phyloP scores from a whole-genome alignment of 2,329 filamentous ascomycete species.

The Lomentospora prolificans region DNA sequence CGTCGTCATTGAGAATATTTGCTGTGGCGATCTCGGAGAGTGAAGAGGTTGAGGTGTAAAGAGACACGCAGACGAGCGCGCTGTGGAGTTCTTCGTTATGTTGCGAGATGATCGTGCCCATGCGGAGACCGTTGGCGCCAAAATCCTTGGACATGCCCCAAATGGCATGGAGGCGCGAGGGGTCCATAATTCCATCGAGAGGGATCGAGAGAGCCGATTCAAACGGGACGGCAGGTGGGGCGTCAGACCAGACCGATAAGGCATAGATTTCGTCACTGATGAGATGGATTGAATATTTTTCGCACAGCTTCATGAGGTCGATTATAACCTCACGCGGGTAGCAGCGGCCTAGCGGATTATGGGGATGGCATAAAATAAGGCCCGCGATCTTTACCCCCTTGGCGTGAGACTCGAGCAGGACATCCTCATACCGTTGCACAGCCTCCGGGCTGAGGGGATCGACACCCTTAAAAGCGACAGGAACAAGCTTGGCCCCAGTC shows the following conservation, averaged over 20 bases:
- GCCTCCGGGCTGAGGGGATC: constrained; percentile 32
- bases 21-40: constrained; percentile 30
- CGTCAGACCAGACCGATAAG: constrained; percentile 37
- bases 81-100: constrained; percentile 27
- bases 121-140: constrained; percentile 43
- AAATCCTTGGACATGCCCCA: constrained; percentile 42
- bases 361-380: constrained; percentile 40
- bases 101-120: constrained; percentile 41
- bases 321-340: constrained; percentile 30
- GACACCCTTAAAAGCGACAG: constrained; percentile 30
- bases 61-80: constrained; percentile 24
- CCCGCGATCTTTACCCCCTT: constrained; percentile 31
- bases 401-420: constrained; percentile 25
- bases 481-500: constrained; percentile 29
- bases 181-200: constrained; percentile 32
- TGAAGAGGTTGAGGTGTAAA: constrained; percentile 35
- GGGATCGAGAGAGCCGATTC: constrained; percentile 36
- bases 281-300: constrained; percentile 38
- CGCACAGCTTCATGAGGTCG: constrained; percentile 35
- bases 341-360: constrained; percentile 41
- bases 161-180: constrained; percentile 39
- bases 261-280: constrained; percentile 43
- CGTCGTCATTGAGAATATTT: constrained; percentile 31
- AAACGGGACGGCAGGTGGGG: constrained; percentile 24
- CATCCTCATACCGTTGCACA: constrained; percentile 33